Conservation (phyloP, 257 asterid genomes). For the Cinchona pubescens region DNA sequence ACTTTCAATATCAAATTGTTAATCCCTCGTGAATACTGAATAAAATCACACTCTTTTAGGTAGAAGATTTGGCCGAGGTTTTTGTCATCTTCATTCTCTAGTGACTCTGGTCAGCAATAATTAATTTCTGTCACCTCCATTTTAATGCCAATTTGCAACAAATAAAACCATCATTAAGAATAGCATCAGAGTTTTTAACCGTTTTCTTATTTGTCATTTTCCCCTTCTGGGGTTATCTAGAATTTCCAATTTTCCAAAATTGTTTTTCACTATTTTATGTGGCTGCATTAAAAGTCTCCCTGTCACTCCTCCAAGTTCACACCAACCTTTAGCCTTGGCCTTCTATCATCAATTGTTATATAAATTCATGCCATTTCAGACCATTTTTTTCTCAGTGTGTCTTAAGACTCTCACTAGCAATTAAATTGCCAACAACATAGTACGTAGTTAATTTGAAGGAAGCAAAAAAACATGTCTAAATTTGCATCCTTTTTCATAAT, state of each 20-base stretch:
- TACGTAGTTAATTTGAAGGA: not conserved
- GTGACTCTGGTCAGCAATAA: constrained; percentile 9
- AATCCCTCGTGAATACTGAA: not conserved
- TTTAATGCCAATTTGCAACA: not conserved
- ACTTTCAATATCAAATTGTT: not conserved
- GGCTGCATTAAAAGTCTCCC: constrained; percentile 23
- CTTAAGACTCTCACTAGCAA: not conserved
- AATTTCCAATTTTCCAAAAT: too few species aligned
- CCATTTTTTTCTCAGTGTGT: not conserved
- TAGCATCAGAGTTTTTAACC: not conserved
- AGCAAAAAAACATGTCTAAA: constrained; percentile 38
- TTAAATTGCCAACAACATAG: not conserved
- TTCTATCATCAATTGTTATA: constrained; percentile 4
- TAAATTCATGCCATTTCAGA: not conserved
- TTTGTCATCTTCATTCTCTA: not conserved
- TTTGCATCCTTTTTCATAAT: constrained; percentile 33
- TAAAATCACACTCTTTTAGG: not conserved
- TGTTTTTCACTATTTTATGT: not conserved
- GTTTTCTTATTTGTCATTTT: not conserved
- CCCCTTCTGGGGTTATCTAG: not conserved
- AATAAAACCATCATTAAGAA: not conserved
- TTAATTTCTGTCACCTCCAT: not conserved
- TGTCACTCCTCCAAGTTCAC: constrained; percentile 17
- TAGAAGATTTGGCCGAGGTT: not conserved
- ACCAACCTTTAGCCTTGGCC: constrained; percentile 4